Conservation (phyloP, 169 alveolate genomes). For the Babesia bigemina region DNA sequence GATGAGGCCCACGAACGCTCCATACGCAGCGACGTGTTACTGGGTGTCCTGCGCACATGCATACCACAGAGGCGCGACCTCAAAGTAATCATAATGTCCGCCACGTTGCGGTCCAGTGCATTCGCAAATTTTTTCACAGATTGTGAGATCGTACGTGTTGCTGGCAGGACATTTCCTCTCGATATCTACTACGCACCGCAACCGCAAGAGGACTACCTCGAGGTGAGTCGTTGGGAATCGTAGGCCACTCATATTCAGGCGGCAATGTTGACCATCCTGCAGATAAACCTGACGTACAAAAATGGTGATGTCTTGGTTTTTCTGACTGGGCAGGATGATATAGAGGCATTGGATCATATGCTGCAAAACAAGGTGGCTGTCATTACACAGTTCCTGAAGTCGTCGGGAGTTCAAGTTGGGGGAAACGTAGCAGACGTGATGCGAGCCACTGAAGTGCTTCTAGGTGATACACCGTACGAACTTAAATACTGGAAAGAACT, state of each 20-base stretch:
- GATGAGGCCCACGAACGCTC: constrained; percentile 97
- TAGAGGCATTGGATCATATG: constrained; percentile 84
- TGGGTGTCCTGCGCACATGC: constrained; percentile 85
- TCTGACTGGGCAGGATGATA: constrained; percentile 95
- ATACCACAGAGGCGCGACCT: constrained; percentile 79
- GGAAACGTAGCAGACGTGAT: constrained; percentile 70
- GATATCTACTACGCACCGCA: constrained; percentile 60
- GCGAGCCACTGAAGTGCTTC: constrained; percentile 67
- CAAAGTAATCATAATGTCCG: constrained; percentile 91
- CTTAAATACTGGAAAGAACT: constrained; percentile 42
- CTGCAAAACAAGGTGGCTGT: constrained; percentile 54
- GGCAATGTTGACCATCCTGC: constrained; percentile 44
- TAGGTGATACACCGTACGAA: constrained; percentile 56
- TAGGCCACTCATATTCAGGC: constrained; percentile 29
- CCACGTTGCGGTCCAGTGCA: constrained; percentile 87
- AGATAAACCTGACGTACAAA: constrained; percentile 53
- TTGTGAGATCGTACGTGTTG: constrained; percentile 29
- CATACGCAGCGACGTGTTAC: constrained; percentile 89
- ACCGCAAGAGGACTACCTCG: constrained; percentile 62
- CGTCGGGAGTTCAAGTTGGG: constrained; percentile 31
- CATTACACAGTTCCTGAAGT: constrained; percentile 55
- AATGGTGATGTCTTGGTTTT: constrained; percentile 93
- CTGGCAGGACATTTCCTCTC: constrained; percentile 43
- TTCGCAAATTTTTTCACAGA: constrained; percentile 82
- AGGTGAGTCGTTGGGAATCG: constrained; percentile 12